Conservation (phyloP, 768 basidiomycete species). For the Tylopilus cervinicoccineus region DNA sequence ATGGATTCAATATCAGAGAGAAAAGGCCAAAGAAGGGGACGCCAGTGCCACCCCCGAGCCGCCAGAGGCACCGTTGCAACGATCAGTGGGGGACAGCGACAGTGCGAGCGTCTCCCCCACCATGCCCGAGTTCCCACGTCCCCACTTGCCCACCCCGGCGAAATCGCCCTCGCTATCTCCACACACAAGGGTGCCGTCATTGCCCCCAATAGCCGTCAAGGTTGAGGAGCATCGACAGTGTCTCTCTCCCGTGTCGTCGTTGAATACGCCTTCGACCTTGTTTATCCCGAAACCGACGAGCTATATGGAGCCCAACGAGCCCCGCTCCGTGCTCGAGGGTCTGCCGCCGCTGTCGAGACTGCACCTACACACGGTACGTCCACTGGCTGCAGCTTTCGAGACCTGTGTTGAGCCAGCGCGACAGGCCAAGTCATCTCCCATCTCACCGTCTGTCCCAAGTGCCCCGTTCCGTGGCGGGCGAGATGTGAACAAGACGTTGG, state of each 20-base stretch:
- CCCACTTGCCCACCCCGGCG: constrained; percentile 29
- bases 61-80: constrained; percentile 9
- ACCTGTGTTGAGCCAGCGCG: neutral
- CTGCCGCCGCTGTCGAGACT: constrained; percentile 3
- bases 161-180: constrained; percentile 18
- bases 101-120: constrained; percentile 18
- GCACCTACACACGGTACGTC: constrained; percentile 5
- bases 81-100: neutral
- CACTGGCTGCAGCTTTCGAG: neutral
- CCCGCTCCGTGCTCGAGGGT: neutral
- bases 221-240: constrained; percentile 14
- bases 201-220: constrained; percentile 30
- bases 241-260: neutral
- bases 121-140: constrained; percentile 3
- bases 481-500: constrained; percentile 3
- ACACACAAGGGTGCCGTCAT: constrained; percentile 17
- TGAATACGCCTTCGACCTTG: neutral
- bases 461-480: neutral
- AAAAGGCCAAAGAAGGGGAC: constrained; percentile 14
- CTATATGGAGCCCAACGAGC: neutral
- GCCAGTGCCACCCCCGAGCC: neutral
- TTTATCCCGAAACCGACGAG: neutral
- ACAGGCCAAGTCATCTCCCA: neutral
- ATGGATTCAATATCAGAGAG: constrained; percentile 30
- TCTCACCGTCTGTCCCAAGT: neutral